Evolutionary conservation across 805 yeast species (phyloP), one percentile per base, ranked within the genome.

Genomic region (Candida silvatica): DNA sequence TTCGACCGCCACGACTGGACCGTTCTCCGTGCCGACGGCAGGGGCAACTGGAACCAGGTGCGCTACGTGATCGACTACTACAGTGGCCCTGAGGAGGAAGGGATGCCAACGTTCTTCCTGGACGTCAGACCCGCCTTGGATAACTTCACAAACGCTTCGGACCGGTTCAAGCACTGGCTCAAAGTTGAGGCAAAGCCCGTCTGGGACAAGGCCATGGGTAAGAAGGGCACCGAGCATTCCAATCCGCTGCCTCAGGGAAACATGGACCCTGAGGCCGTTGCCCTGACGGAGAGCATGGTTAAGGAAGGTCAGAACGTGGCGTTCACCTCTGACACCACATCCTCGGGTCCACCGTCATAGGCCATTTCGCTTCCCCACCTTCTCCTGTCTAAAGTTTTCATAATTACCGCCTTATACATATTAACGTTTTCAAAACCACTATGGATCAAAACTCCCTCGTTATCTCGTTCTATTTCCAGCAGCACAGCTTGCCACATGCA

Each of bases 1-100:
- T 92, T 92, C 51, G 99, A 92, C 58, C 77, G 99, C 56, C 99
- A 92, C 51, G 99, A 92, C 61, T 92, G 99, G 99, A 82, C 94
- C 3, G 95, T 92, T 4, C 66, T 90, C 46, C 71, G 98, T 49
- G 66, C 74, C 9, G 59, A 57, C 34, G 74, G 74, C 3, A 30
- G 51, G 14, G 56, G 66, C 14, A 67, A 63, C 15, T 82, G 88
- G 83, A 63, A 68, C 34, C 63, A 77, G 46, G 87, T 92, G 16
- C 71, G 98, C 42, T 92, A 92, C 49, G 94, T 92, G 20, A 87
- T 92, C 49, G 99, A 92, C 56, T 92, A 90, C 57, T 92, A 92
- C 55, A 31, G 43, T n/a, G 96, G 95, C 3, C 95, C 95, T 5
- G 96, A 87, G 46, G 95, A 81, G 47, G 80, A 71, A 41, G 96